Evolutionary conservation across 2,329 filamentous ascomycete genomes (phyloP).

Genomic region (Westerdykella ornata): DNA sequence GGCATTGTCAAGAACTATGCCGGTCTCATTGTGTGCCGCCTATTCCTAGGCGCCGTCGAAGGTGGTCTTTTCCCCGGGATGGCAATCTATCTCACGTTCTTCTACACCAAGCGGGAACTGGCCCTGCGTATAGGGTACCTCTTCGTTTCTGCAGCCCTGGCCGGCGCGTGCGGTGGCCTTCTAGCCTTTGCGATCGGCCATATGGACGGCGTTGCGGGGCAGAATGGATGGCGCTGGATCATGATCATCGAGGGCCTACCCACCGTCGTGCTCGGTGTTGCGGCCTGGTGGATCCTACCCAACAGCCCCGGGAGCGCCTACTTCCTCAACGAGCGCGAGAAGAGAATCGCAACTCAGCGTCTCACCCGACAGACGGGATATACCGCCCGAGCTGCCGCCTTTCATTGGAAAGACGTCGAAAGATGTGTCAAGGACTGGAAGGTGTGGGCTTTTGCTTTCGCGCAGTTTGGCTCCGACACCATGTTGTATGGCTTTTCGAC

Average conservation of each 20-base stretch:
- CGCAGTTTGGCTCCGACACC: conserved; percentile 66
- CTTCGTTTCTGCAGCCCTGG: conserved; percentile 63
- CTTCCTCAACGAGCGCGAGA: conserved; percentile 55
- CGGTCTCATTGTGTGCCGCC: conserved; percentile 59
- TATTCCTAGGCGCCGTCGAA: conserved; percentile 63
- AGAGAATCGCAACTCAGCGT: conserved; percentile 49
- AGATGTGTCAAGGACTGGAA: conserved; percentile 69
- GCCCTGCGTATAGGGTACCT: conserved; percentile 67
- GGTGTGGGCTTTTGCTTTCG: conserved; percentile 62
- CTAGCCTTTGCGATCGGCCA: conserved; percentile 67
- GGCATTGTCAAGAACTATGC: conserved; percentile 61
- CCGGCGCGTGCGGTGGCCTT: conserved; percentile 65
- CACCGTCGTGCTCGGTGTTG: conserved; percentile 48
- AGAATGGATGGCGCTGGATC: conserved; percentile 66
- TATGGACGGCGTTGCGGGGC: conserved; percentile 60
- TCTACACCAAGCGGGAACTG: conserved; percentile 68
- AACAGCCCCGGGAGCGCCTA: conserved; percentile 60
- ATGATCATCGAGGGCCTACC: conserved; percentile 57
- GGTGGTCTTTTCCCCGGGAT: conserved; percentile 65
- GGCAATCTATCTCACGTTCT: conserved; percentile 64
- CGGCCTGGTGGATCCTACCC: conserved; percentile 54
- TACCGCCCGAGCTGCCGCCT: conserved; percentile 46
- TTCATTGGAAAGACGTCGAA: conserved; percentile 57
- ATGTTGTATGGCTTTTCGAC: conserved; percentile 75
- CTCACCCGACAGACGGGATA: conserved; percentile 47